phyloP scores from a whole-genome alignment of 2,329 filamentous ascomycete genomes.

The Chaetomium olivaceum region DNA sequence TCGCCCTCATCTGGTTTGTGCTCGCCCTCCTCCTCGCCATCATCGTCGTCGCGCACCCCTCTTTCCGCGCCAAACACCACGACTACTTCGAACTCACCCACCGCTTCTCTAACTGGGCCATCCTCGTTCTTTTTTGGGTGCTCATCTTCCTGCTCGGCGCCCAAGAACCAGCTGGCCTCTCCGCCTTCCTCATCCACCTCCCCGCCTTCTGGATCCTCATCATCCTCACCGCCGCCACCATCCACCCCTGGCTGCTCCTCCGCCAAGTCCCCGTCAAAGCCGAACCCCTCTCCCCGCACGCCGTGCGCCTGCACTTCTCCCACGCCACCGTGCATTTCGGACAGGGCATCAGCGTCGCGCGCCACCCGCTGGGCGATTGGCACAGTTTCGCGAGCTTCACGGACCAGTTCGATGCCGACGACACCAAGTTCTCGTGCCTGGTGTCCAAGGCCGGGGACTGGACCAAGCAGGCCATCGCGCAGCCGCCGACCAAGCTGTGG shows the following conservation, averaged over 20 bases:
- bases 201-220: constrained; percentile 58
- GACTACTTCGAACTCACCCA: constrained; percentile 71
- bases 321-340: constrained; percentile 51
- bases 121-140: constrained; percentile 47
- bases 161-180: constrained; percentile 33
- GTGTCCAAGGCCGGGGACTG: constrained; percentile 67
- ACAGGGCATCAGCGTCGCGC: constrained; percentile 53
- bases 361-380: constrained; percentile 58
- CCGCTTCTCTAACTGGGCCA: constrained; percentile 71
- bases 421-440: constrained; percentile 53
- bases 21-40: constrained; percentile 62
- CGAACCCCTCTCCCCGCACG: constrained; percentile 62
- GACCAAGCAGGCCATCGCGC: constrained; percentile 57
- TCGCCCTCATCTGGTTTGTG: constrained; percentile 54
- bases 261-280: constrained; percentile 57
- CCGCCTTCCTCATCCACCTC: constrained; percentile 44
- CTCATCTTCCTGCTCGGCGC: constrained; percentile 39
- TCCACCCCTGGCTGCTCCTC: constrained; percentile 64
- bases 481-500: constrained; percentile 58
- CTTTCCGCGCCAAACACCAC: constrained; percentile 62
- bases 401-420: constrained; percentile 38
- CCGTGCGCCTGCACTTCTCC: constrained; percentile 59
- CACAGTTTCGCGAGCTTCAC: constrained; percentile 64
- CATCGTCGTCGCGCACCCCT: constrained; percentile 63
- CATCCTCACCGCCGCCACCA: constrained; percentile 54